Conservation (phyloP, 208 protist genomes). For the Trypanosoma melophagium region DNA sequence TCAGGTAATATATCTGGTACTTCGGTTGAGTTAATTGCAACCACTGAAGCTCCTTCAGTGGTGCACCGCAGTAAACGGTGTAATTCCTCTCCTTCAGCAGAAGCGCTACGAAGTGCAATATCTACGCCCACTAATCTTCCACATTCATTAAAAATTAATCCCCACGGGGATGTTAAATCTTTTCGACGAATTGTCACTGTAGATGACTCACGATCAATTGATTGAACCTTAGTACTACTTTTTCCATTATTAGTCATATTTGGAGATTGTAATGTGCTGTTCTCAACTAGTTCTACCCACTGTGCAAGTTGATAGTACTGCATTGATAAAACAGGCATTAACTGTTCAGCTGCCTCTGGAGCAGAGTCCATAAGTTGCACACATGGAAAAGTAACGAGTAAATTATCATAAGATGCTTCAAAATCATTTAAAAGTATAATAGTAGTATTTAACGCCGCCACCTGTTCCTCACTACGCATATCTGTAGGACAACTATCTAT, state of each 20-base stretch:
- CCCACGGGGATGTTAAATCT: slow-evolving; percentile 45
- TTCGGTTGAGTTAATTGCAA: slow-evolving; percentile 40
- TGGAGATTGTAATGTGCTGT: slow-evolving; percentile 33
- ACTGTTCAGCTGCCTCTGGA: slow-evolving; percentile 16
- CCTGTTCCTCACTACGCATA: slow-evolving; percentile 19
- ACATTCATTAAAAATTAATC: slow-evolving; percentile 70
- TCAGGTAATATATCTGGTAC: slow-evolving; percentile 14
- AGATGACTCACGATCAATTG: slow-evolving; percentile 29
- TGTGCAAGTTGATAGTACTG: slow-evolving; percentile 77
- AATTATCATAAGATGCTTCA: slow-evolving; percentile 46
- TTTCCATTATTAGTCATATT: slow-evolving; percentile 16
- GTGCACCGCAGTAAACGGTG: slow-evolving; percentile 48
- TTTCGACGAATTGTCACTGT: slow-evolving; percentile 45
- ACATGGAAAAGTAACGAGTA: slow-evolving; percentile 54
- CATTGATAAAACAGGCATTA: slow-evolving; percentile 38
- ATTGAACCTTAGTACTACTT: slow-evolving; percentile 39
- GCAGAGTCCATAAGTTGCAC: slow-evolving; percentile 31
- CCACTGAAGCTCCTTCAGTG: slow-evolving; percentile 40
- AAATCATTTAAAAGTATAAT: slow-evolving; percentile 60
- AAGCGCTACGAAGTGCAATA: slow-evolving; percentile 44
- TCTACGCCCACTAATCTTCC: slow-evolving; percentile 64
- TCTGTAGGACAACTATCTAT: slow-evolving; percentile 13
- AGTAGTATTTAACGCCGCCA: slow-evolving; percentile 47
- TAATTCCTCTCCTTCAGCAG: slow-evolving; percentile 39
- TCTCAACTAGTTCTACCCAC: slow-evolving; percentile 45